phyloP scores from a whole-genome alignment of 495 filamentous ascomycete genomes.

The Xylaria curta region DNA sequence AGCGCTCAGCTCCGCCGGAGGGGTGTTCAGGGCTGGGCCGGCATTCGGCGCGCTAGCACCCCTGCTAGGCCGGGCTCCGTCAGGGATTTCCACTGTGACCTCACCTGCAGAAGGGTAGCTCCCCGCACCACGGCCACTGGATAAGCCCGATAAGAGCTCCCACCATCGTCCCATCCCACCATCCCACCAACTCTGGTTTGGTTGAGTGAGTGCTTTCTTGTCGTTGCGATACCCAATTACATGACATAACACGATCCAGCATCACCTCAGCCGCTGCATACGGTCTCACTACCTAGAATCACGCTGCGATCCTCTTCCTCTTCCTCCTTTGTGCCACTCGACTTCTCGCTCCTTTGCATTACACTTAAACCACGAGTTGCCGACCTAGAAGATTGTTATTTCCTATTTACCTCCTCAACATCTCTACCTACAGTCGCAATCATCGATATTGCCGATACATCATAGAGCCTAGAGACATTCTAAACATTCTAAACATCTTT shows the following conservation, averaged over 20 bases:
- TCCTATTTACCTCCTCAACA: neutral
- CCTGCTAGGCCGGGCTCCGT: neutral
- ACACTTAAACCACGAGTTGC: slow-evolving; percentile 14
- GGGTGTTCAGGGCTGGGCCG: slow-evolving; percentile 1
- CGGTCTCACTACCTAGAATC: slow-evolving; percentile 4
- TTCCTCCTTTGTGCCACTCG: slow-evolving; percentile 7
- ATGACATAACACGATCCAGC: slow-evolving; percentile 22
- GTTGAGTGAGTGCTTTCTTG: slow-evolving; percentile 24
- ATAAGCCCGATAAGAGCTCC: slow-evolving; percentile 28
- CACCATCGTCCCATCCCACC: slow-evolving; percentile 24
- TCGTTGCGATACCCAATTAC: slow-evolving; percentile 18
- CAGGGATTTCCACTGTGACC: slow-evolving; percentile 19
- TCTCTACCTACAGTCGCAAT: neutral
- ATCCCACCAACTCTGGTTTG: neutral
- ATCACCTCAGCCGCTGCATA: slow-evolving; percentile 11
- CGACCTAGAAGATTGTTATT: neutral
- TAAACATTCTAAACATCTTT: neutral
- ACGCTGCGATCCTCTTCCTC: slow-evolving; percentile 12
- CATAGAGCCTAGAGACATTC: neutral
- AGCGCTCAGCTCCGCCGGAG: slow-evolving; percentile 21
- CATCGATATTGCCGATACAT: neutral
- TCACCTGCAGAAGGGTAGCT: slow-evolving; percentile 24
- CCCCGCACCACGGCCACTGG: slow-evolving; percentile 18
- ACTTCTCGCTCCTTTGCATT: slow-evolving; percentile 6
- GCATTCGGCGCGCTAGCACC: slow-evolving; percentile 22